These are phyloP conservation scores for Hanseniaspora taiwanica DNA, from an alignment of 805 yeast genomes.

Conservation along the genomic window DNA sequence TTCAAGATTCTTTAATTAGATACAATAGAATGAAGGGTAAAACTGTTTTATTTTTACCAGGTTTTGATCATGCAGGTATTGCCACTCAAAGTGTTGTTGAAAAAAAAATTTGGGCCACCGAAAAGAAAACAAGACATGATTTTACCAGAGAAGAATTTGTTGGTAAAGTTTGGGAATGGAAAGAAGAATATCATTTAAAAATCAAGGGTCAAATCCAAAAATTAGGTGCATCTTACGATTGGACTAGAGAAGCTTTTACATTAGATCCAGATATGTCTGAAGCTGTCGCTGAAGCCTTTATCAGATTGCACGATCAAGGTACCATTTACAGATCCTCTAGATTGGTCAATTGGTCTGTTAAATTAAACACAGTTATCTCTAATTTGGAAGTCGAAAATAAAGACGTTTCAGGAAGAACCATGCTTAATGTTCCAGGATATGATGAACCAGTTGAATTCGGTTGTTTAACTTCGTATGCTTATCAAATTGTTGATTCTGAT, in stretches of 20 bases:
- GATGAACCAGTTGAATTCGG: slow-evolving; percentile 89
- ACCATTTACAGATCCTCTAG: slow-evolving; percentile 87
- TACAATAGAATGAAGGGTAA: slow-evolving; percentile 95
- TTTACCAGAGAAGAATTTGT: slow-evolving; percentile 84
- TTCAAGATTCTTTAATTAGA: slow-evolving; percentile 88
- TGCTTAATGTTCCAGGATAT: slow-evolving; percentile 78
- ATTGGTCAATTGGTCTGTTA: slow-evolving; percentile 92
- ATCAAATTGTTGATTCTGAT: slow-evolving; percentile 71
- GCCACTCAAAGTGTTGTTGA: slow-evolving; percentile 98
- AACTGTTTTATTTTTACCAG: slow-evolving; percentile 85
- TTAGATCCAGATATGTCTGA: slow-evolving; percentile 62
- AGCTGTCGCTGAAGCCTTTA: slow-evolving; percentile 86
- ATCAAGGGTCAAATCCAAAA: slow-evolving; percentile 75
- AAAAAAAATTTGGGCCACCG: slow-evolving; percentile 82
- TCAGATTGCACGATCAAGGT: slow-evolving; percentile 86
- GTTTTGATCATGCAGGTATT: slow-evolving; percentile 98
- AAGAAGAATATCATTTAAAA: slow-evolving; percentile 77
- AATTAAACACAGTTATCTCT: slow-evolving; percentile 87
- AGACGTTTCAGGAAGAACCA: slow-evolving; percentile 70
- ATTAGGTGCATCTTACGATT: slow-evolving; percentile 94
- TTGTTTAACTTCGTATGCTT: slow-evolving; percentile 90
- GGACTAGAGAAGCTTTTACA: slow-evolving; percentile 92
- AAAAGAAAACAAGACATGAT: slow-evolving; percentile 86
- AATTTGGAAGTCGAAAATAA: slow-evolving; percentile 94
- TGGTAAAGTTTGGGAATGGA: slow-evolving; percentile 95